These are phyloP conservation scores for Claviceps purpurea DNA, from an alignment of 2,329 filamentous ascomycete species.

Conservation along the genomic window DNA sequence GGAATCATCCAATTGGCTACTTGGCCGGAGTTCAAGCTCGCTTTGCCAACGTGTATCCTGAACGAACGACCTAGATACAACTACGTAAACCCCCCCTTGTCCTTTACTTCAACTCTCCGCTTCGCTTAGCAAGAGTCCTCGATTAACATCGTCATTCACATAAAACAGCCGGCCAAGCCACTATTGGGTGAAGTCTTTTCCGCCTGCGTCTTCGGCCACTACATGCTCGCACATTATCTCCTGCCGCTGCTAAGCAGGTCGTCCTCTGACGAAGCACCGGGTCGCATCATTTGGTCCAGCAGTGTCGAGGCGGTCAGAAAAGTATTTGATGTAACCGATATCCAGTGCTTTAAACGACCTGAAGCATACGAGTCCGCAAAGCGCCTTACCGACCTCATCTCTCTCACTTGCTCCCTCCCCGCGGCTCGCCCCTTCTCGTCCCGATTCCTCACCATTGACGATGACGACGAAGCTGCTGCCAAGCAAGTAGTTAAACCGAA, in stretches of 20 bases:
- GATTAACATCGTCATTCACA: no score
- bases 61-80: conserved; percentile 23
- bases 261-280: conserved; percentile 28
- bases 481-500: conserved; percentile 30
- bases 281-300: conserved; percentile 75
- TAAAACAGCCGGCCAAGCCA: conserved; percentile 36
- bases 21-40: conserved; percentile 66
- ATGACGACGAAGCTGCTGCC: conserved; percentile 8
- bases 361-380: conserved; percentile 78
- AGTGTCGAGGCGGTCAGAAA: conserved; percentile 54
- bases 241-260: conserved; percentile 54
- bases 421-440: conserved; percentile 43
- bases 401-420: conserved; percentile 58
- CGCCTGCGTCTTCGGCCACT: conserved; percentile 92
- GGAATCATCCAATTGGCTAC: conserved; percentile 57
- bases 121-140: no score
- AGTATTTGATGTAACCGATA: conserved; percentile 52
- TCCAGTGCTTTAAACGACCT: conserved; percentile 54
- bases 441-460: conserved; percentile 36
- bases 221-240: conserved; percentile 71
- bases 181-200: conserved; percentile 71
- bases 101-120: background rate
- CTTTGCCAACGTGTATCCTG: conserved; percentile 33
- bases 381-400: conserved; percentile 70
- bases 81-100: conserved; percentile 16